These are phyloP conservation scores for Stachybotrys elegans DNA, from an alignment of 2,329 filamentous ascomycete species.

Conservation along the genomic window DNA sequence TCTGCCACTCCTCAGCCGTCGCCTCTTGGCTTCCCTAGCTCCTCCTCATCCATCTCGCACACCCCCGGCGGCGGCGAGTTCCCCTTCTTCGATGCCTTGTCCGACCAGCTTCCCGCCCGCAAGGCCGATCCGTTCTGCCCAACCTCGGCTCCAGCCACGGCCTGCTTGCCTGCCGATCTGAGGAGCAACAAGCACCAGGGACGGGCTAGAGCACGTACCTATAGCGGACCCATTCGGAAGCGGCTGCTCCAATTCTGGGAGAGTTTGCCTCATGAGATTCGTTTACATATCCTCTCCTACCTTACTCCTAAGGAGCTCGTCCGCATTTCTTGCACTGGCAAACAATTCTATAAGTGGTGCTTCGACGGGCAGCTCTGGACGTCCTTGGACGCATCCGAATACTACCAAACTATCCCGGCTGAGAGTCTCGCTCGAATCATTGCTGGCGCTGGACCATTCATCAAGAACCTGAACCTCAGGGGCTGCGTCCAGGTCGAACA, in stretches of 20 bases:
- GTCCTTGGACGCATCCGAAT: slow-evolving; percentile 75
- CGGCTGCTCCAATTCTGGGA: slow-evolving; percentile 66
- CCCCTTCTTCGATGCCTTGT: slow-evolving; percentile 35
- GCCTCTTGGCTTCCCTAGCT: slow-evolving; percentile 29
- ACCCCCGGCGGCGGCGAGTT: slow-evolving; percentile 34
- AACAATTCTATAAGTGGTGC: slow-evolving; percentile 73
- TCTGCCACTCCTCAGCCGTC: slow-evolving; percentile 32
- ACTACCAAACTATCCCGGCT: slow-evolving; percentile 82
- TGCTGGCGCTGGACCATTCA: slow-evolving; percentile 77
- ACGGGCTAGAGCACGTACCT: slow-evolving; percentile 12
- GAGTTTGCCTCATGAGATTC: slow-evolving; percentile 76
- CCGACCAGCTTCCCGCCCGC: slow-evolving; percentile 45
- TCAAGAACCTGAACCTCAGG: slow-evolving; percentile 83
- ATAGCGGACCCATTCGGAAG: slow-evolving; percentile 19
- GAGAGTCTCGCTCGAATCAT: slow-evolving; percentile 82
- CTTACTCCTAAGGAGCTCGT: slow-evolving; percentile 78
- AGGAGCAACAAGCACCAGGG: slow-evolving; percentile 34
- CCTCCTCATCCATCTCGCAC: slow-evolving; percentile 32
- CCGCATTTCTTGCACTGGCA: slow-evolving; percentile 70
- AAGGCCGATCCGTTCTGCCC: slow-evolving; percentile 47
- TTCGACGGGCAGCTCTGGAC: slow-evolving; percentile 95
- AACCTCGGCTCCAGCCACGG: slow-evolving; percentile 38
- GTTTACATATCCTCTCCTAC: slow-evolving; percentile 70
- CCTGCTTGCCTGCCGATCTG: slow-evolving; percentile 60
- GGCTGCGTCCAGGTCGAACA: slow-evolving; percentile 88